phyloP scores from a whole-genome alignment of 176 grass and related monocot species.

The Bothriochloa decipiens region DNA sequence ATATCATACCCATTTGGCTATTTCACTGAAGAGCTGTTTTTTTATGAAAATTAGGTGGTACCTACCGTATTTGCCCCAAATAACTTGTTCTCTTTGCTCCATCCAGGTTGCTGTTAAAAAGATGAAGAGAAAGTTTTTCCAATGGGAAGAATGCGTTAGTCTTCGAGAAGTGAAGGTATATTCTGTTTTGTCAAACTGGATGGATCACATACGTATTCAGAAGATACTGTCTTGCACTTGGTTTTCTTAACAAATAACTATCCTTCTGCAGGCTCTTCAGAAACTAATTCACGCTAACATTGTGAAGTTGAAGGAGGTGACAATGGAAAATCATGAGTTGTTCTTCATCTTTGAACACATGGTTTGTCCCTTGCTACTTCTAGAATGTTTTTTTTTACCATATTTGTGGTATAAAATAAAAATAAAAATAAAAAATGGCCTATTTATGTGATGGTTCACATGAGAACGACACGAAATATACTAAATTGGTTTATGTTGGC shows the following conservation, averaged over 20 bases:
- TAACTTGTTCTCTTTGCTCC: background rate
- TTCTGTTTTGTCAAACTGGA: constrained; percentile 12
- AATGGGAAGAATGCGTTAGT: constrained; percentile 76
- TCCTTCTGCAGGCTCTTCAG: constrained; percentile 67
- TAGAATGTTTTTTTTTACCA: background rate
- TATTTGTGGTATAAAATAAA: background rate
- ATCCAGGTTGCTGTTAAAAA: constrained; percentile 93
- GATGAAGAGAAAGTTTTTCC: constrained; percentile 94
- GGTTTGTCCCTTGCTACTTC: constrained; percentile 46
- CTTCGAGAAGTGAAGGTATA: constrained; percentile 87
- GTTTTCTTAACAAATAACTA: constrained; percentile 29
- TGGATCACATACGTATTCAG: constrained; percentile 2
- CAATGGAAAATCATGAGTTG: constrained; percentile 81
- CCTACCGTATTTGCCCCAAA: background rate
- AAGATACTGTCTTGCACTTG: background rate
- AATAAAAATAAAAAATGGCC: too few relatives aligned
- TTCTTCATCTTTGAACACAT: constrained; percentile 98
- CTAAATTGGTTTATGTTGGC: background rate
- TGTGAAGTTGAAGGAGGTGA: constrained; percentile 81
- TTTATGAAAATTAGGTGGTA: background rate
- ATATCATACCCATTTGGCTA: background rate
- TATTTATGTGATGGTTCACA: background rate
- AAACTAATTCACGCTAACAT: constrained; percentile 86
- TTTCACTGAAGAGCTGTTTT: constrained; percentile 3
- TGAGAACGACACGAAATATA: background rate